Evolutionary conservation across 164 flowering plant species (phyloP).

Genomic region (Chimonanthus salicifolius): DNA sequence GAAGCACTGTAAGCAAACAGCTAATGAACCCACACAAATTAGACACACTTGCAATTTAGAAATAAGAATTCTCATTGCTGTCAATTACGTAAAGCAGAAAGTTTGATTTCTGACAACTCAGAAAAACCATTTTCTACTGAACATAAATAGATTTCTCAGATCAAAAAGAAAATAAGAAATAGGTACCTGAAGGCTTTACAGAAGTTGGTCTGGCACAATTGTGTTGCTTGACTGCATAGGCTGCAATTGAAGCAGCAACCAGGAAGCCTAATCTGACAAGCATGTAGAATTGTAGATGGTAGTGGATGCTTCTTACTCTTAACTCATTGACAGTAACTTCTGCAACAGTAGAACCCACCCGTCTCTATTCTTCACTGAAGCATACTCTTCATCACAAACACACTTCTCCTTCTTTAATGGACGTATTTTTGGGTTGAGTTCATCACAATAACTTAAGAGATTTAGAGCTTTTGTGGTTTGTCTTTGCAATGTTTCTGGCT

Average conservation of each 20-base stretch:
- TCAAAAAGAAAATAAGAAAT: background rate
- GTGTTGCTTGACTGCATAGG: slow-evolving; percentile 71
- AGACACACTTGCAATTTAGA: background rate
- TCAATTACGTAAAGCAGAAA: background rate
- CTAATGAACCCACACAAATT: background rate
- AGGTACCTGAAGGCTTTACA: slow-evolving; percentile 40
- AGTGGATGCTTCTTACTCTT: slow-evolving; percentile 20
- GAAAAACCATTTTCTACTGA: background rate
- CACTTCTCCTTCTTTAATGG: background rate
- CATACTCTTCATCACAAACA: background rate
- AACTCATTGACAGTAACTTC: slow-evolving; percentile 1
- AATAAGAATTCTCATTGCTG: background rate
- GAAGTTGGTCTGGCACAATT: slow-evolving; percentile 32
- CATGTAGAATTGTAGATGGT: slow-evolving; percentile 40
- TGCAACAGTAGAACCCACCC: slow-evolving; percentile 10
- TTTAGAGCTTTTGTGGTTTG: background rate
- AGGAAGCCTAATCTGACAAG: slow-evolving; percentile 67
- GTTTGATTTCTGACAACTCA: background rate
- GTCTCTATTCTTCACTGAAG: slow-evolving; percentile 20
- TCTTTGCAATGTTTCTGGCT: background rate
- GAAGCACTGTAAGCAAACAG: background rate
- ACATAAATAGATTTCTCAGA: background rate
- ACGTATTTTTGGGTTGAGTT: background rate
- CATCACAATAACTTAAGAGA: background rate
- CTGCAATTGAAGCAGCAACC: slow-evolving; percentile 97